phyloP scores from a whole-genome alignment of 176 grass and related monocot species.

The Pharus latifolius region DNA sequence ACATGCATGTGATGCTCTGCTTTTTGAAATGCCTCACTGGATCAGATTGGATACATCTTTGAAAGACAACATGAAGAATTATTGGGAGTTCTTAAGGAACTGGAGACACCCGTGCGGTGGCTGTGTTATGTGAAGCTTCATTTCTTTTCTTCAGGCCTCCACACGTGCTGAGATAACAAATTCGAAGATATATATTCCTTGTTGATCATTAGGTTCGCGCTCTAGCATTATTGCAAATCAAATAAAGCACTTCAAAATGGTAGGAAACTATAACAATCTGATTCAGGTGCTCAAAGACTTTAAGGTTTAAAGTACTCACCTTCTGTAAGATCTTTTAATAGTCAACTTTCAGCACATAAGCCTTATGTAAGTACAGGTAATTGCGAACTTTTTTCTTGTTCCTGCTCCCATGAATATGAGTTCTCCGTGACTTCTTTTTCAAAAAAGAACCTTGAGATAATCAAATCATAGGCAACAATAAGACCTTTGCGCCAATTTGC shows the following conservation, averaged over 20 bases:
- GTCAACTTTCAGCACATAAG: background rate
- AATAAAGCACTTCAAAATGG: background rate
- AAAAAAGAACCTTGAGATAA: background rate
- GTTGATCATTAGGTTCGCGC: background rate
- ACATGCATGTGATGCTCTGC: constrained; percentile 23
- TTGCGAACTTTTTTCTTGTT: background rate
- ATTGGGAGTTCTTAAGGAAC: background rate
- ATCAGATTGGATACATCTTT: constrained; percentile 5
- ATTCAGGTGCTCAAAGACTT: background rate
- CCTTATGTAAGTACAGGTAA: background rate
- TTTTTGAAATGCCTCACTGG: background rate
- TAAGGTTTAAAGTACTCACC: background rate
- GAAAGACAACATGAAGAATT: background rate
- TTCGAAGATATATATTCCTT: background rate
- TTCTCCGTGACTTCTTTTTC: background rate
- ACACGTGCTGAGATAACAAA: background rate
- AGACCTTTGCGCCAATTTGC: background rate
- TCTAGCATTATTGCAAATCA: background rate
- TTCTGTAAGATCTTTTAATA: background rate
- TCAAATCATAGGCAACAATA: background rate
- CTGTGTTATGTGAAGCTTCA: background rate
- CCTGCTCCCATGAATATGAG: constrained; percentile 1
- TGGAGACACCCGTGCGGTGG: background rate
- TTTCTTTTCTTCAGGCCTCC: background rate
- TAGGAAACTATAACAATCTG: background rate